A percentile compares a stretch with the other conserved stretches of the same genome.
phyloP scores from a whole-genome alignment of 1,284 basidiomycete species.

The Lentinula novae-zelandiae region DNA sequence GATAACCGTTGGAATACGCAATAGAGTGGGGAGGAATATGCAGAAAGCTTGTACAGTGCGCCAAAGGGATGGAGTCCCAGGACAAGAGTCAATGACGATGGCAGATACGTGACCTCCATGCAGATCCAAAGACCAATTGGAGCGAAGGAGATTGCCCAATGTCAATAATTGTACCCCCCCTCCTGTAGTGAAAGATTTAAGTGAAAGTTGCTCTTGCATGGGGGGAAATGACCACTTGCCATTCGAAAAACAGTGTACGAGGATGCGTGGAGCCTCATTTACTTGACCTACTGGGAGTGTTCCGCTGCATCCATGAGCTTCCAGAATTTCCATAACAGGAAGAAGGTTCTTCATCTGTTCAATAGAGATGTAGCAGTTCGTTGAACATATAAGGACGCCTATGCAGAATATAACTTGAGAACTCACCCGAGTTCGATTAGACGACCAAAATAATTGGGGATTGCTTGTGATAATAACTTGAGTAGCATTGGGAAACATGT shows the following conservation, averaged over 20 bases:
- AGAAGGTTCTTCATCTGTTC: slow-evolving; percentile 27
- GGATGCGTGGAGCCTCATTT: slow-evolving; percentile 28
- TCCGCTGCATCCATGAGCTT: slow-evolving; percentile 32
- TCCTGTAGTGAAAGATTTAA: slow-evolving; percentile 29
- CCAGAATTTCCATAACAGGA: slow-evolving; percentile 38
- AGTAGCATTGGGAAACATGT: slow-evolving; percentile 45
- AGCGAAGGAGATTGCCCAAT: slow-evolving; percentile 32
- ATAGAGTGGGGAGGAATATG: slow-evolving; percentile 28
- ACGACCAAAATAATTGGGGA: slow-evolving; percentile 36
- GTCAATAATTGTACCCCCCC: slow-evolving; percentile 39
- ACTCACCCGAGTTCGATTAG: slow-evolving; percentile 30
- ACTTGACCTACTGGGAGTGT: slow-evolving; percentile 14
- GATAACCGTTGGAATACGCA: slow-evolving; percentile 22
- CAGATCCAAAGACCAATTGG: slow-evolving; percentile 15
- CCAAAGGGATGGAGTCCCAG: slow-evolving; percentile 32
- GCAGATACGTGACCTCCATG: slow-evolving; percentile 23
- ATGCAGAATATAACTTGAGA: not conserved
- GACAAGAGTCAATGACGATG: slow-evolving; percentile 50
- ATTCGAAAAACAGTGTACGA: slow-evolving; percentile 55
- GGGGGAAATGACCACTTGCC: slow-evolving; percentile 28
- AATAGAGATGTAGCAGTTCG: too few species aligned
- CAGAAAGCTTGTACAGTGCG: slow-evolving; percentile 36
- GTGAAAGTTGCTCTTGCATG: not conserved
- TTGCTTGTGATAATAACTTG: slow-evolving; percentile 43
- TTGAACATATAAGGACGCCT: not conserved